Base-by-base conservation (phyloP, 2,329 filamentous ascomycete genomes). In the Monilinia aucupariae region DNA sequence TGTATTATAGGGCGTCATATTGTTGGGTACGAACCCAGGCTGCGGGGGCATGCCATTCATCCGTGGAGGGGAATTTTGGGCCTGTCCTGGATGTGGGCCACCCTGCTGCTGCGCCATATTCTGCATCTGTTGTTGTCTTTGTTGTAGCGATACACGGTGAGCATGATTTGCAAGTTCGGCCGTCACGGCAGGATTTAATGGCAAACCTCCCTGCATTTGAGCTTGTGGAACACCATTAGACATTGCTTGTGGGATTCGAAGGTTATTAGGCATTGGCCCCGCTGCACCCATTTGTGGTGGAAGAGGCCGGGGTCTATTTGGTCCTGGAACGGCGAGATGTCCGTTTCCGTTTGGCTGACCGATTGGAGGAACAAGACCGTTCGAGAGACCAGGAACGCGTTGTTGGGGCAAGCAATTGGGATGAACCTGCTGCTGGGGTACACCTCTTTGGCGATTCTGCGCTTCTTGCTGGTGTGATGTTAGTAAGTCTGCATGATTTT, bases 151-250 rank as follows among this genome's bases (percentile, higher is more conserved):
- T 49, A 90, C 85, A 50, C 85, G 83, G 61, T 86, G 85, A 20
- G 86, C 83, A 70, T 88, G 86, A 69, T 87, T 77, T 68, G 86
- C 79, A 53, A 86, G 74, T 61, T 80, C 80, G 32, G 82, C 76
- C 64, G 86, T 82, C 3, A 83, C 72, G 50, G 76, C 76, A 9
- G 77, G 75, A 56, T 76, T 78, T 7, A 81, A 75, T 2, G 85
- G 82, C 78, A 90, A 82, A 61, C 87, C 82, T 60, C 64, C 65
- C 69, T 88, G 86, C 78, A 91, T 82, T 67, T 88, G 88, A 30
- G 88, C 86, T 72, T 90, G 87, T 45, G 86, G 85, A 30, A 89
- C 80, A 52, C 83, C 82, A 64, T 84, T 51, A 15, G 61, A 30
- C 22, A 84, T 81, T 71, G 85, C 80, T 3, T 78, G 84, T 51